These are phyloP conservation scores for Aspergillus transmontanensis DNA, from an alignment of 2,329 filamentous ascomycete genomes.

Conservation along the genomic window DNA sequence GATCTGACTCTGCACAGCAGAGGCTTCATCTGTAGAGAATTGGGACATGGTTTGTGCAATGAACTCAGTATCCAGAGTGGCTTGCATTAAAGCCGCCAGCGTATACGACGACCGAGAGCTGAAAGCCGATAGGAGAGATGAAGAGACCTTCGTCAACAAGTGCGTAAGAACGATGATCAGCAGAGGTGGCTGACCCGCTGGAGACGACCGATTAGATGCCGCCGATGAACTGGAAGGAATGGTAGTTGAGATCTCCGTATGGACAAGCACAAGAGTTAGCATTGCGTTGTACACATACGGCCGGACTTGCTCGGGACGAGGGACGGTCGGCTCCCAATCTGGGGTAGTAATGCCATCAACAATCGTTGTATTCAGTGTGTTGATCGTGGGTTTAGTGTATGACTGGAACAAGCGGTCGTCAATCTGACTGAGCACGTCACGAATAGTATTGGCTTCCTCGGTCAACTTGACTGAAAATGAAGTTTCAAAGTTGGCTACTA, in stretches of 20 bases:
- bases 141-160: slow-evolving; percentile 78
- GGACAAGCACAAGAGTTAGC: slow-evolving; percentile 82
- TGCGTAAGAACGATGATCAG: slow-evolving; percentile 82
- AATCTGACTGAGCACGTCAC: slow-evolving; percentile 87
- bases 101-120: slow-evolving; percentile 67
- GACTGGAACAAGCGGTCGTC: slow-evolving; percentile 88
- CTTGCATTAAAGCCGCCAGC: slow-evolving; percentile 87
- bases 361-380: slow-evolving; percentile 69
- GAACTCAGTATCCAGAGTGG: slow-evolving; percentile 95
- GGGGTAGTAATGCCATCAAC: slow-evolving; percentile 70
- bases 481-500: slow-evolving; percentile 92
- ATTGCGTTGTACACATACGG: slow-evolving; percentile 90
- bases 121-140: slow-evolving; percentile 82
- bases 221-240: slow-evolving; percentile 68
- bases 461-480: slow-evolving; percentile 92
- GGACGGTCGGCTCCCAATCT: slow-evolving; percentile 67
- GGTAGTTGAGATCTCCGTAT: slow-evolving; percentile 84
- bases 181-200: slow-evolving; percentile 64
- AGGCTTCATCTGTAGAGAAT: slow-evolving; percentile 82
- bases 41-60: slow-evolving; percentile 89
- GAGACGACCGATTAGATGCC: slow-evolving; percentile 73
- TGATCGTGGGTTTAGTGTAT: slow-evolving; percentile 79
- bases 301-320: slow-evolving; percentile 70
- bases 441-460: slow-evolving; percentile 89
- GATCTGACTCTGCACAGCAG: slow-evolving; percentile 81